Base-by-base conservation (phyloP, 768 basidiomycete species). In the Auricularia sp. region DNA sequence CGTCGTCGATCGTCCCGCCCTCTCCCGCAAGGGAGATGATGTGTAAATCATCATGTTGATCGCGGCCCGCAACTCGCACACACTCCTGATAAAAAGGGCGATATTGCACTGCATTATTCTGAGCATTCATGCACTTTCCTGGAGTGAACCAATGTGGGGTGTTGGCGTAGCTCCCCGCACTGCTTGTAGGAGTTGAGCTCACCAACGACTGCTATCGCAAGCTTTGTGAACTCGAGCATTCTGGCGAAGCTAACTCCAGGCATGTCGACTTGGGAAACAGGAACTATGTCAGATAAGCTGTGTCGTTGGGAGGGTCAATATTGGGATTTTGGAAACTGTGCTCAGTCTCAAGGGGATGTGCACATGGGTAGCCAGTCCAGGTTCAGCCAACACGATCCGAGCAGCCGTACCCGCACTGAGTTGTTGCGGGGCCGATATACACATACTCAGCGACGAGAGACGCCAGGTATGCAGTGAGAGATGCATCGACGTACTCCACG, bases 161-260 rank as follows among this genome's bases (percentile, higher is more conserved):
- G 24, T 24, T 24, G 24, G 24, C 24, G 24, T 24, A 24, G 24
- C 24, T 24, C 24, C 24, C 24, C 24, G 24, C 24, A 24, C 24
- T 24, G 24, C 24, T 24, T 24, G 24, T 24, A 24, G 24, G 24
- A 24, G 24, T 24, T 73, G 18, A 85, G 68, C 71, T 86, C 85
- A 67, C 85, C 78, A 3, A 79, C 81, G 65, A 83, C 85, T 1
- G 82, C 84, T 11, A 85, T 77, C 14, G 77, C 82, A 21, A 87
- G 76, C 73, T 86, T 86, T 33, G 82, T 81, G 69, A 86, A 87
- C 71, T 86, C 82, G 33, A 83, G 73, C 63, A 82, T 82, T 70
- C 85, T 82, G 62, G 71, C 69, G 65, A 73, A 76, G 61, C 70
- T 71, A 75, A 83, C 82, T 45, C 82, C 80, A 8, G 47, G 47